Base-by-base conservation (phyloP, 2,329 filamentous ascomycete genomes). In the Stagonosporopsis cucurbitacearum region DNA sequence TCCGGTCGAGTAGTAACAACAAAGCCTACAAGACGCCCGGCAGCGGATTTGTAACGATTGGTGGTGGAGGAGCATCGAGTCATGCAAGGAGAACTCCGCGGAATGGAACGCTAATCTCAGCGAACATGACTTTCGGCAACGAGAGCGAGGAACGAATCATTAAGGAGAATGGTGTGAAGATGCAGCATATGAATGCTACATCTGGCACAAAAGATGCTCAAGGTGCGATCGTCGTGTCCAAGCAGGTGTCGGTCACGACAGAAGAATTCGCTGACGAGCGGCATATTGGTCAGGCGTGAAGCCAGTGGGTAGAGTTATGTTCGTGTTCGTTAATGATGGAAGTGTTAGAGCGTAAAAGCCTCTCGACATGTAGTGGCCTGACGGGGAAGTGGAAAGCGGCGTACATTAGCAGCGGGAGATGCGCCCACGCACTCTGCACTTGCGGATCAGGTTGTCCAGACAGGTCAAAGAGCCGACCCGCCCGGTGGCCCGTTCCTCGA, bases 41-140 rank as follows among this genome's bases (percentile, higher is more conserved):
- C 20, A 54, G 54, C 23, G 61, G 61, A 23, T 64, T 64, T 19
- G 57, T 62, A 4, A 57, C 62, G n/a, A 64, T 64, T 22, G 62
- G 62, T 25, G 58, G 60, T 26, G 57, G 57, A 35, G 55, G 37
- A 22, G 45, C 44, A 2, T 53, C 48, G 19, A 57, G 46, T 19
- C 56, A 57, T 47, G 45, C 44, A 19, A 44, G 48, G 13, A 48
- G 22, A 9, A 30, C 25, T 13, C 28, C 40, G n/a, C 40, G 46
- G 11, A 50, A 26, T 36, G 36, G 23, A 11, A 40, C 33, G 17
- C 39, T 52, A 4, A 45, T 54, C 28, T 41, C 56, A 8, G 32
- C 43, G 7, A 62, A 58, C 41, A 55, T 55, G 43, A 60, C 54
- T 2, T 56, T 53, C 19, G 51, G 58, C 40, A 64, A 60, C 9